phyloP scores from a whole-genome alignment of 2,329 filamentous ascomycete species.

The Fusarium tuaranense region DNA sequence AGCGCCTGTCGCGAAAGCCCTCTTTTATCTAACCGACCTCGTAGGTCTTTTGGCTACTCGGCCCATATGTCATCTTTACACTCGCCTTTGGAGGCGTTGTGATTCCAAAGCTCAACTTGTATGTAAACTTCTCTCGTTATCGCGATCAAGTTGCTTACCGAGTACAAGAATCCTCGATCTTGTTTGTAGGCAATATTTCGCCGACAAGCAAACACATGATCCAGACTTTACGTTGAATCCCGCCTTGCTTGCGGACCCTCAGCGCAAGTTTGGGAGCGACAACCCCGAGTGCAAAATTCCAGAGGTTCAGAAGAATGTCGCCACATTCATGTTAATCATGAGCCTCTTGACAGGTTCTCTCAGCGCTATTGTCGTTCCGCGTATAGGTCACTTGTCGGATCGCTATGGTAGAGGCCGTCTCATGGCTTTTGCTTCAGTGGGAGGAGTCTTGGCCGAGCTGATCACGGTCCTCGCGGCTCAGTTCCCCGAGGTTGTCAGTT shows the following conservation, averaged over 20 bases:
- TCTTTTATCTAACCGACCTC: constrained; percentile 37
- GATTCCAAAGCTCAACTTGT: constrained; percentile 88
- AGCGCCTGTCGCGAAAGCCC: neutral
- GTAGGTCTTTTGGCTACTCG: constrained; percentile 85
- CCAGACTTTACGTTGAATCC: constrained; percentile 72
- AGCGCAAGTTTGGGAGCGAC: constrained; percentile 77
- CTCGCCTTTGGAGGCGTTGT: constrained; percentile 87
- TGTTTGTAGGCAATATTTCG: constrained; percentile 85
- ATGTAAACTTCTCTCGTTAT: constrained; percentile 60
- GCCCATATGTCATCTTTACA: constrained; percentile 83
- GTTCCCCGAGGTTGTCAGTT: constrained; percentile 77
- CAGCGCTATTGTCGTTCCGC: constrained; percentile 84
- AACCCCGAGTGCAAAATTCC: constrained; percentile 86
- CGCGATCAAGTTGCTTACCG: constrained; percentile 24
- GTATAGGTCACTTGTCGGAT: constrained; percentile 87
- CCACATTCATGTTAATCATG: constrained; percentile 82
- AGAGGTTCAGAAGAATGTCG: constrained; percentile 80
- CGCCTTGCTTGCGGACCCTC: constrained; percentile 77
- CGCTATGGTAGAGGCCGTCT: constrained; percentile 83
- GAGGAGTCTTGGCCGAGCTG: constrained; percentile 79
- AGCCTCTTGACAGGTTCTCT: constrained; percentile 81
- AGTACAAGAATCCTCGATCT: constrained; percentile 76
- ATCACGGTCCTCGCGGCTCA: constrained; percentile 83
- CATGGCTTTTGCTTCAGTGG: constrained; percentile 78
- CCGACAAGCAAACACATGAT: constrained; percentile 70